Evolutionary conservation across 495 filamentous ascomycete species (phyloP).

Genomic region (Rhizodiscina lignyota): DNA sequence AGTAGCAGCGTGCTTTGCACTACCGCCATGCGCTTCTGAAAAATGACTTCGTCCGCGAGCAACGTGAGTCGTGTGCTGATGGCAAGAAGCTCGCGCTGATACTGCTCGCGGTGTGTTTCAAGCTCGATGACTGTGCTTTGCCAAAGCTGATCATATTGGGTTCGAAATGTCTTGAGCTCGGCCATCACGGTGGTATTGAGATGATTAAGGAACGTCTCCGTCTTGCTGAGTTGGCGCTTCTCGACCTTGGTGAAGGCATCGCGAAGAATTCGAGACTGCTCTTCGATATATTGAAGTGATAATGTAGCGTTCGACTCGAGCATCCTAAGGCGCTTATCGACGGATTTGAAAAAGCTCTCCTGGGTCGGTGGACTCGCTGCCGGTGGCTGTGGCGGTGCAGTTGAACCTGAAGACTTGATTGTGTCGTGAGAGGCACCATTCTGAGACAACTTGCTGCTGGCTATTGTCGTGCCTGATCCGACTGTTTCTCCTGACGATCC

Average conservation of each 20-base stretch:
- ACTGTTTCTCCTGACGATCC: no score
- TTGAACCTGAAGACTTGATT: no score
- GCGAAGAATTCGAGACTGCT: constrained; percentile 79
- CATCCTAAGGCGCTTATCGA: constrained; percentile 78
- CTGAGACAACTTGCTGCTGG: background rate
- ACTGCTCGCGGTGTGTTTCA: constrained; percentile 67
- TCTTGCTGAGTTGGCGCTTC: constrained; percentile 70
- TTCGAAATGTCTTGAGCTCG: constrained; percentile 49
- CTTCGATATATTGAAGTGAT: constrained; percentile 90
- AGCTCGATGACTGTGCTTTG: constrained; percentile 86
- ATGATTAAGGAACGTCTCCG: constrained; percentile 60
- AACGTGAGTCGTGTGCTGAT: constrained; percentile 68
- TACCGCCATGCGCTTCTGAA: constrained; percentile 88
- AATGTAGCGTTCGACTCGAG: constrained; percentile 87
- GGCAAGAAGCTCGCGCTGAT: constrained; percentile 62
- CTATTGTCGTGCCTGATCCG: no score
- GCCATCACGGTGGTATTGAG: constrained; percentile 76
- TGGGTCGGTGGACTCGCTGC: constrained; percentile 67
- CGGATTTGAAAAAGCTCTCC: constrained; percentile 93
- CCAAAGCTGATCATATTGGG: constrained; percentile 92
- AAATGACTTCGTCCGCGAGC: constrained; percentile 85
- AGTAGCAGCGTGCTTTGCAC: constrained; percentile 76
- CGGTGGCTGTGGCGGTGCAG: constrained; percentile 35
- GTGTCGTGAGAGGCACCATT: no score
- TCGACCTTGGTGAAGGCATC: constrained; percentile 86